Conservation (phyloP, 2,329 filamentous ascomycete species). For the Escovopsis weberi region DNA sequence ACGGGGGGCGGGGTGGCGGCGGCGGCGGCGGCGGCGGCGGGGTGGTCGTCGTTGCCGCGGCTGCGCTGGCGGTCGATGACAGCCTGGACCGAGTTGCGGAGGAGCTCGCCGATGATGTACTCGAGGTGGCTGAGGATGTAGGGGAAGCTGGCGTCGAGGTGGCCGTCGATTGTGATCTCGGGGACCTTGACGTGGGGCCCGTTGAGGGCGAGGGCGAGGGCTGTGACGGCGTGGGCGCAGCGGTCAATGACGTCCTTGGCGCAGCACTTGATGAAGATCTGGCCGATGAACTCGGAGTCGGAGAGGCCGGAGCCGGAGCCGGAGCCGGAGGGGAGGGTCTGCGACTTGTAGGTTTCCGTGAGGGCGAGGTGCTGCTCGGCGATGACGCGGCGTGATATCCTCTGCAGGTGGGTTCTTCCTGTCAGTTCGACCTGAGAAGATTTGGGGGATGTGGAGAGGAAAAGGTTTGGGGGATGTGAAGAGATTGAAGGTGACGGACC, state of each 20-base stretch:
- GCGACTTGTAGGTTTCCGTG: slow-evolving; percentile 79
- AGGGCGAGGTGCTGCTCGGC: slow-evolving; percentile 93
- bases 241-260: slow-evolving; percentile 77
- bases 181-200: slow-evolving; percentile 59
- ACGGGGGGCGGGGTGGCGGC: slow-evolving; percentile 55
- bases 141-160: slow-evolving; percentile 81
- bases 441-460: background rate
- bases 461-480: too few species aligned
- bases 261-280: slow-evolving; percentile 87
- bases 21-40: slow-evolving; percentile 19
- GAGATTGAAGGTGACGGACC: slow-evolving; percentile 31
- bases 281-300: slow-evolving; percentile 76
- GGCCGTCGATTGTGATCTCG: slow-evolving; percentile 68
- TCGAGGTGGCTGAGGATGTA: slow-evolving; percentile 94
- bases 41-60: slow-evolving; percentile 26
- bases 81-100: slow-evolving; percentile 89
- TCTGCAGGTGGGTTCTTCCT: slow-evolving; percentile 28
- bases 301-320: slow-evolving; percentile 54
- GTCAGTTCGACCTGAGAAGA: background rate
- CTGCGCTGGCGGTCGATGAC: slow-evolving; percentile 56
- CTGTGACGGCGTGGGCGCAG: slow-evolving; percentile 62
- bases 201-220: slow-evolving; percentile 62
- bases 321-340: slow-evolving; percentile 56
- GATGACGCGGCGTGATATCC: slow-evolving; percentile 91
- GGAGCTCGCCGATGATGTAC: slow-evolving; percentile 89